These are phyloP conservation scores for Smallanthus sonchifolius DNA, from an alignment of 129 eudicot species.

Conservation along the genomic window DNA sequence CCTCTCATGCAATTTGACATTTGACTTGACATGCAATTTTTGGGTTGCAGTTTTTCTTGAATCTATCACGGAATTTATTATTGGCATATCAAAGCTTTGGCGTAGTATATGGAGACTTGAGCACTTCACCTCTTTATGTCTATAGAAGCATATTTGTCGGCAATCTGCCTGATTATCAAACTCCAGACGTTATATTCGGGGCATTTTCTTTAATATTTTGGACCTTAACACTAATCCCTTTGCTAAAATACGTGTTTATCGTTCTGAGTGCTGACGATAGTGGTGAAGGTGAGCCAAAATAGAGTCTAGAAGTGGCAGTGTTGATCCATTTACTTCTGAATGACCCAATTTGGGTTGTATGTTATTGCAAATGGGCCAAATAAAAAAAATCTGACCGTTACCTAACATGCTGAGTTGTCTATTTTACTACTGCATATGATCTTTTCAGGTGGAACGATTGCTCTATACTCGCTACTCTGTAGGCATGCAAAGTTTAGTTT, in stretches of 20 bases:
- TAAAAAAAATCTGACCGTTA: neutral
- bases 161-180: slow-evolving; percentile 50
- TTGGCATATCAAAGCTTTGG: slow-evolving; percentile 96
- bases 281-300: slow-evolving; percentile 65
- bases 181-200: slow-evolving; percentile 71
- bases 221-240: slow-evolving; percentile 72
- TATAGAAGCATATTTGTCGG: slow-evolving; percentile 55
- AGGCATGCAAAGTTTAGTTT: slow-evolving; percentile 90
- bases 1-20: neutral
- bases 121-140: slow-evolving; percentile 95
- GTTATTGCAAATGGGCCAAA: neutral
- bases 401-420: neutral
- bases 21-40: slow-evolving; percentile 18
- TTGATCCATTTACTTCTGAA: neutral
- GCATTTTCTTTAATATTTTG: slow-evolving; percentile 90
- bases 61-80: slow-evolving; percentile 46
- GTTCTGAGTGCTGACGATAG: slow-evolving; percentile 72
- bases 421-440: neutral
- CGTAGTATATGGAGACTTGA: slow-evolving; percentile 87
- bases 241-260: slow-evolving; percentile 67
- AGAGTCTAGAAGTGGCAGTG: neutral
- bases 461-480: slow-evolving; percentile 82
- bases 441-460: slow-evolving; percentile 81
- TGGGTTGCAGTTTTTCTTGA: slow-evolving; percentile 49
- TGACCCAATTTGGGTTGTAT: neutral